phyloP scores from a whole-genome alignment of 2,329 filamentous ascomycete genomes.

The Calonectria multiphialidica region DNA sequence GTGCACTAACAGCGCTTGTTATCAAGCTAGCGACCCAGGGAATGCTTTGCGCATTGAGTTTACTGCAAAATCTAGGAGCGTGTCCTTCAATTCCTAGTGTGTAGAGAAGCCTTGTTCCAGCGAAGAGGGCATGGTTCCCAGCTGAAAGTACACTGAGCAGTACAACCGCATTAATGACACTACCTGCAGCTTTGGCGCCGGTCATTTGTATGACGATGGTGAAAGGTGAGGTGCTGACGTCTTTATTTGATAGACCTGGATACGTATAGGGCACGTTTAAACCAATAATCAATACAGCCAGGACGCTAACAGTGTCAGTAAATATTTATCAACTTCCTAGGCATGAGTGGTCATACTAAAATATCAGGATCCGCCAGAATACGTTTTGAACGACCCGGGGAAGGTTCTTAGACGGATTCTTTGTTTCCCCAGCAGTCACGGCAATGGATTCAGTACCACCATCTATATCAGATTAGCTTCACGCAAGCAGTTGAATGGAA shows the following conservation, averaged over 20 bases:
- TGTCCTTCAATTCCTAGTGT: conserved; percentile 57
- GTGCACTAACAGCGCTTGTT: conserved; percentile 67
- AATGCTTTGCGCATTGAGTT: conserved; percentile 49
- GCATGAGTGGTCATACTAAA: conserved; percentile 50
- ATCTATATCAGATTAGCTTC: conserved; percentile 32
- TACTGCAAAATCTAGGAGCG: conserved; percentile 67
- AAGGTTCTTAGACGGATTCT: conserved; percentile 69
- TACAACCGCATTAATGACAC: conserved; percentile 71
- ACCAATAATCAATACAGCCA: conserved; percentile 59
- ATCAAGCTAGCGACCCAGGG: conserved; percentile 58
- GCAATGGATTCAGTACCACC: conserved; percentile 73
- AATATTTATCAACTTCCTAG: neutral
- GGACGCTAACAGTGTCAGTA: conserved; percentile 43
- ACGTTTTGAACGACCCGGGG: conserved; percentile 75
- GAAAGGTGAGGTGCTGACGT: conserved; percentile 51
- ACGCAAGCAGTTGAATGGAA: neutral
- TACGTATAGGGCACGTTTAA: conserved; percentile 70
- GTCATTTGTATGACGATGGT: conserved; percentile 72
- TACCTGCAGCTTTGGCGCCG: conserved; percentile 63
- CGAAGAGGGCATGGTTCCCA: conserved; percentile 52
- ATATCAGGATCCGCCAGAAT: conserved; percentile 72
- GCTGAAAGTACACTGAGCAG: conserved; percentile 52
- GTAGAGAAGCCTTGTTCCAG: conserved; percentile 50
- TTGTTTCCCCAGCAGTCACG: conserved; percentile 75
- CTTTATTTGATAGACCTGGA: conserved; percentile 46